Base-by-base conservation (phyloP, 805 yeast species). In the Scheffersomyces amazonensis region DNA sequence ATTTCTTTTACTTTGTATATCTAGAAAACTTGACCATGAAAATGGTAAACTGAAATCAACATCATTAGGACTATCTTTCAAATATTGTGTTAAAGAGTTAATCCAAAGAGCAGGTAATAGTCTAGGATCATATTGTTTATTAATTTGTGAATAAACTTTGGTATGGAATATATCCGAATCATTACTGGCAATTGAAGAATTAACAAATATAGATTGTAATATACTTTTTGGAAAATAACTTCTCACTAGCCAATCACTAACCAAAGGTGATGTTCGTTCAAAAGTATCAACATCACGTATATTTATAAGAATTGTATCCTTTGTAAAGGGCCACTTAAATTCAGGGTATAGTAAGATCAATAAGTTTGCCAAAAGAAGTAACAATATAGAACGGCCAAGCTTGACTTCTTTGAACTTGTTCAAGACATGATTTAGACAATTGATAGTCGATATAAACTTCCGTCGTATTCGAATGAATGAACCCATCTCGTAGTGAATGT, bases 41-140 rank as follows among this genome's bases (percentile, higher is more conserved):
- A 36, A 22, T n/a, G 39, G 39, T 17, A 36, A 15, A 15, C 16
- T 16, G 16, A 29, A 20, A 21, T 22, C 16, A 6, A 23, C 12
- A 30, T 22, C 30, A 31, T n/a, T 11, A 5, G 7, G 5, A 13
- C 16, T 29, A 17, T 23, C 9, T 9, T 16, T 16, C 5, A 16
- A 17, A 16, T 23, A 5, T 5, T n/a, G 20, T 13, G 15, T 6
- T 5, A 36, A 22, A 5, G 19, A 21, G 9, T 23, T 12, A 22
- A 36, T 21, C 39, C 39, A 36, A 15, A 36, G 13, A 9, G 39
- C 29, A 4, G 24, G 15, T 13, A 30, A 22, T 16, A 31, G 16
- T 3, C 34, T 18, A 5, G 39, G 34, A 36, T 33, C 35, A 23
- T 15, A 23, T 6, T 17, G 30, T 6, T 33, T 11, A 20, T 32